Evolutionary conservation across 2,329 filamentous ascomycete genomes (phyloP), one percentile per base, ranked within the genome.

Genomic region (Lachnellula hyalina): DNA sequence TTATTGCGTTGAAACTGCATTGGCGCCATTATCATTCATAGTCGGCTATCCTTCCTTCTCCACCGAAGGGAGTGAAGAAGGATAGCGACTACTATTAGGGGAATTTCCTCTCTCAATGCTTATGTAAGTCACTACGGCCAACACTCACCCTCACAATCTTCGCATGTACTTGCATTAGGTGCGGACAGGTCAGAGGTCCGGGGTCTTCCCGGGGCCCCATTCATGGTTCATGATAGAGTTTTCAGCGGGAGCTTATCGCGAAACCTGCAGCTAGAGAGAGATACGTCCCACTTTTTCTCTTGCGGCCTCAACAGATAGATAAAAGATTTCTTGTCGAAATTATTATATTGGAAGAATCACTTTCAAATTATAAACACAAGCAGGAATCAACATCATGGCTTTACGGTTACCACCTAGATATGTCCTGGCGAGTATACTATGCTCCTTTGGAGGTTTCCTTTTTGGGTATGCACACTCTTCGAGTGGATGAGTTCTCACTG

Each of bases 361-460:
- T 32, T 32, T 17, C 9, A 12, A 32, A 11, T 12, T 9, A 2
- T 12, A 32, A 12, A 32, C 3, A 32, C 9, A 32, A 32, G 3
- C 9, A 17, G 21, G 12, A 28, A 23, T 34, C 44, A 15, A 5
- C 17, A 15, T n/a, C 6, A 17, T 21, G 25, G 14, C 44, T 5
- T 12, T 14, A 2, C 12, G 14, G 17, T 28, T 47, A 14, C 44
- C 44, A 15, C 63, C 65, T 41, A 63, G 59, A 62, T 68, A 68
- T 58, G 57, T 68, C 4, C 53, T 62, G 49, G 62, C 63, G 21
- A 53, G 65, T 11, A 58, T 63, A 14, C 44, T 68, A 5, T 60
- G 63, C 38, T 66, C 66, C 4, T 40, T 66, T 28, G 65, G 63
- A 9, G 66, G 64, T 2, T 46, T 57, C 19, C 46, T 67, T 17